Percentiles rank a stretch among this genome's conserved stretches.
These are phyloP conservation scores for Calendula officinalis DNA, from an alignment of 129 eudicot genomes.

Conservation along the genomic window DNA sequence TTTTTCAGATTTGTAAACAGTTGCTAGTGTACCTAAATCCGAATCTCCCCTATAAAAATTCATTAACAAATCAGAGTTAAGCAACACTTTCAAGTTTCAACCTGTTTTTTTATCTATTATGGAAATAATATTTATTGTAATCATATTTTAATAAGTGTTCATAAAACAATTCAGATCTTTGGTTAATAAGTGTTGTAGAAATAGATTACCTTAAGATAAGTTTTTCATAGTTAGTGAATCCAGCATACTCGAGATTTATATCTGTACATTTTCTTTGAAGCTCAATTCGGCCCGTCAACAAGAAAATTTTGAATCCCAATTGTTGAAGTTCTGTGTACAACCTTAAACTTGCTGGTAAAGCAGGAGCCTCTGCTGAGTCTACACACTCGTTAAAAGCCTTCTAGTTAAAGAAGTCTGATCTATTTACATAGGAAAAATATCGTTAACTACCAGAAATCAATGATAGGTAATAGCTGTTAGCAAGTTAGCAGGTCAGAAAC, in stretches of 20 bases:
- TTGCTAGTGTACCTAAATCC: conserved; percentile 64
- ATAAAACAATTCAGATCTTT: no score
- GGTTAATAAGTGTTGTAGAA: background rate
- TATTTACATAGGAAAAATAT: conserved; percentile 27
- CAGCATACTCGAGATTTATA: conserved; percentile 53
- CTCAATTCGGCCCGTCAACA: conserved; percentile 82
- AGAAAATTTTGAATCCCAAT: conserved; percentile 58
- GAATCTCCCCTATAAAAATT: conserved; percentile 46
- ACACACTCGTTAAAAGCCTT: conserved; percentile 62
- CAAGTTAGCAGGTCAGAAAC: no score
- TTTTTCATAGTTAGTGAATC: conserved; percentile 68
- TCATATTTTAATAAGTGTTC: no score
- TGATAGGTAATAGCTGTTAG: background rate
- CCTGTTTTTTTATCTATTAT: background rate
- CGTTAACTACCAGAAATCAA: conserved; percentile 3
- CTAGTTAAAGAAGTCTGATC: conserved; percentile 63
- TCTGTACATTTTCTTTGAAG: conserved; percentile 61
- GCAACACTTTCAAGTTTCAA: background rate
- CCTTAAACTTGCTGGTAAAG: conserved; percentile 75
- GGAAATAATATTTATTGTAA: background rate
- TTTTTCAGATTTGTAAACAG: conserved; percentile 71
- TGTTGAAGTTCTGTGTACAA: conserved; percentile 65
- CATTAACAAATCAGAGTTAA: conserved; percentile 14
- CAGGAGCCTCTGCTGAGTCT: conserved; percentile 68
- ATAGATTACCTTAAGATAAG: conserved; percentile 61